phyloP scores from a whole-genome alignment of 768 basidiomycete genomes.

The Boletales sp. region DNA sequence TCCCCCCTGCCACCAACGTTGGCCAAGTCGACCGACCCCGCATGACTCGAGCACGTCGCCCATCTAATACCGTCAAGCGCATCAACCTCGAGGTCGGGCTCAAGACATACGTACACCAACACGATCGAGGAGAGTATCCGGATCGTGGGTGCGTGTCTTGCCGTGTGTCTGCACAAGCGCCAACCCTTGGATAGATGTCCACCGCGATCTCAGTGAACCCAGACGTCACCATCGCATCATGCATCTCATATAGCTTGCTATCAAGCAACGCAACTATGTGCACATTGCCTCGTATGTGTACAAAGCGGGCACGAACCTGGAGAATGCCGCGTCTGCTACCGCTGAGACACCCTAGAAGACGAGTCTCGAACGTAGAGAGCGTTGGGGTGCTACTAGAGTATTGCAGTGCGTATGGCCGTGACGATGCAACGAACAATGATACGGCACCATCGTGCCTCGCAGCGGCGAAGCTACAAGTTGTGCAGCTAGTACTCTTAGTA shows the following conservation, averaged over 20 bases:
- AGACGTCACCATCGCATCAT: not conserved
- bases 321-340: constrained; percentile 39
- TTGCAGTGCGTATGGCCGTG: too few relatives aligned
- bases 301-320: constrained; percentile 92
- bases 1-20: constrained; percentile 48
- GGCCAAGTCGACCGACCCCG: constrained; percentile 55
- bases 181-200: constrained; percentile 62
- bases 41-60: constrained; percentile 69
- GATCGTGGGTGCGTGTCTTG: constrained; percentile 46
- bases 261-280: constrained; percentile 82
- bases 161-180: not conserved
- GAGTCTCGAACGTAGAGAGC: constrained; percentile 50
- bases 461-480: too few relatives aligned
- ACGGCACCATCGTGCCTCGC: too few relatives aligned
- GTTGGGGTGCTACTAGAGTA: too few relatives aligned
- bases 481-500: too few relatives aligned
- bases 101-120: constrained; percentile 88
- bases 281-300: constrained; percentile 90
- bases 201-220: constrained; percentile 75
- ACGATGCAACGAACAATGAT: too few relatives aligned
- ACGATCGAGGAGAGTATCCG: constrained; percentile 97
- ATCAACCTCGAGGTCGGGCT: constrained; percentile 90
- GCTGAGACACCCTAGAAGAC: constrained; percentile 40
- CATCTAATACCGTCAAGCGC: constrained; percentile 65
- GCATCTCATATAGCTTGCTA: constrained; percentile 53